Percentiles rank a stretch among this genome's conserved stretches.
phyloP scores from a whole-genome alignment of 2,329 filamentous ascomycete genomes.

The Alternaria hordeiaustralica region DNA sequence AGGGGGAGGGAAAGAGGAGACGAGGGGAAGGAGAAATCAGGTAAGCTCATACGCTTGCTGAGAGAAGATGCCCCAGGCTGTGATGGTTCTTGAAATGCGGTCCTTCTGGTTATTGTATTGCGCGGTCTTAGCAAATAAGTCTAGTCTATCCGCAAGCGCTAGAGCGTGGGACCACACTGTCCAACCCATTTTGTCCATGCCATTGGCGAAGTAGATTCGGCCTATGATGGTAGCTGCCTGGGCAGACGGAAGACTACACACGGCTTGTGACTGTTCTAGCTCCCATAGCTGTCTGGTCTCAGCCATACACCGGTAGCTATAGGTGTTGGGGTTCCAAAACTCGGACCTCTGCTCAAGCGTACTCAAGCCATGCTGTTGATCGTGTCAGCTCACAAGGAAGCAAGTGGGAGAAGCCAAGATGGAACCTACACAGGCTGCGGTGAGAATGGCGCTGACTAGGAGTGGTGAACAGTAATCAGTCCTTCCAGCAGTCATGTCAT shows the following conservation, averaged over 20 bases:
- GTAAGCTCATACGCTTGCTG: constrained; percentile 6
- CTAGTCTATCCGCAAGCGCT: constrained; percentile 1
- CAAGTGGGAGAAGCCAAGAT: neutral
- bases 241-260: neutral
- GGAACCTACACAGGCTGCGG: constrained; percentile 12
- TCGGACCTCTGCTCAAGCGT: constrained; percentile 2
- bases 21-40: neutral
- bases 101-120: neutral
- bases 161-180: constrained; percentile 1
- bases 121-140: neutral
- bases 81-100: constrained; percentile 1
- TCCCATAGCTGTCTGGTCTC: constrained; percentile 7
- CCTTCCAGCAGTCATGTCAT: constrained; percentile 10
- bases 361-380: neutral
- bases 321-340: constrained; percentile 10
- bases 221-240: constrained; percentile 8
- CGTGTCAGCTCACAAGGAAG: neutral
- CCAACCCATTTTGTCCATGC: constrained; percentile 8
- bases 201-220: constrained; percentile 4
- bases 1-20: neutral
- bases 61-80: constrained; percentile 9
- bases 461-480: constrained; percentile 14
- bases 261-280: neutral
- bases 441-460: constrained; percentile 12
- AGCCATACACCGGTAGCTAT: constrained; percentile 2